These are phyloP conservation scores for Xylariaceae sp. DNA, from an alignment of 2,329 filamentous ascomycete genomes.

Conservation along the genomic window DNA sequence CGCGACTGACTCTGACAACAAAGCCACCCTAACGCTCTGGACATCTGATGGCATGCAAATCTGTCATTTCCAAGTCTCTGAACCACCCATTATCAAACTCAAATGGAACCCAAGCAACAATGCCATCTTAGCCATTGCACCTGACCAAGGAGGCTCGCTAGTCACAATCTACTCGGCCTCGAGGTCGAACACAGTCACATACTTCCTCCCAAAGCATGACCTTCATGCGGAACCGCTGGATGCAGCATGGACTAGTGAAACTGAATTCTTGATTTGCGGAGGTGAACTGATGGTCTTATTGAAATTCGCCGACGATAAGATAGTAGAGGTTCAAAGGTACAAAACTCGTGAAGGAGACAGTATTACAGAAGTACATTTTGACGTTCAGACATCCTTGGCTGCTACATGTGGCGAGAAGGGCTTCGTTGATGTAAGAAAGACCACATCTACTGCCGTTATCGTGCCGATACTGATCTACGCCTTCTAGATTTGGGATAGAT, in stretches of 20 bases:
- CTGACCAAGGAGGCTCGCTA: slow-evolving; percentile 49
- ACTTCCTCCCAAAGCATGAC: slow-evolving; percentile 47
- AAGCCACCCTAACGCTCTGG: slow-evolving; percentile 54
- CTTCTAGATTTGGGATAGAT: slow-evolving; percentile 51
- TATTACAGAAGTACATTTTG: slow-evolving; percentile 54
- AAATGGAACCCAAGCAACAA: slow-evolving; percentile 56
- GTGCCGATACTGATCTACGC: slow-evolving; percentile 1
- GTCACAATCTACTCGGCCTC: slow-evolving; percentile 52
- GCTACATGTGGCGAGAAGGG: slow-evolving; percentile 60
- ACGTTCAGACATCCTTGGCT: slow-evolving; percentile 48
- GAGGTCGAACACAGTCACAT: slow-evolving; percentile 42
- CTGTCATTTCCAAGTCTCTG: slow-evolving; percentile 52
- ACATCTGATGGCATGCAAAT: slow-evolving; percentile 48
- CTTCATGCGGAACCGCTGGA: slow-evolving; percentile 51
- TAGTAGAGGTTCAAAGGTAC: slow-evolving; percentile 46
- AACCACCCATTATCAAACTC: slow-evolving; percentile 59
- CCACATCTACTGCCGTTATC: not conserved
- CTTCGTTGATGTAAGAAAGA: slow-evolving; percentile 52
- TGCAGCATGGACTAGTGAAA: slow-evolving; percentile 56
- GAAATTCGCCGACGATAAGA: slow-evolving; percentile 42
- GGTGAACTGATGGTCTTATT: slow-evolving; percentile 51
- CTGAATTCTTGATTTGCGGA: slow-evolving; percentile 56
- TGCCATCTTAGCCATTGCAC: slow-evolving; percentile 54
- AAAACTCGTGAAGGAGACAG: slow-evolving; percentile 51
- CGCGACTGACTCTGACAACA: slow-evolving; percentile 52